Percentiles rank a stretch among this genome's conserved stretches.
Conservation (phyloP, 2,329 filamentous ascomycete genomes). For the Sporothrix brasiliensis region DNA sequence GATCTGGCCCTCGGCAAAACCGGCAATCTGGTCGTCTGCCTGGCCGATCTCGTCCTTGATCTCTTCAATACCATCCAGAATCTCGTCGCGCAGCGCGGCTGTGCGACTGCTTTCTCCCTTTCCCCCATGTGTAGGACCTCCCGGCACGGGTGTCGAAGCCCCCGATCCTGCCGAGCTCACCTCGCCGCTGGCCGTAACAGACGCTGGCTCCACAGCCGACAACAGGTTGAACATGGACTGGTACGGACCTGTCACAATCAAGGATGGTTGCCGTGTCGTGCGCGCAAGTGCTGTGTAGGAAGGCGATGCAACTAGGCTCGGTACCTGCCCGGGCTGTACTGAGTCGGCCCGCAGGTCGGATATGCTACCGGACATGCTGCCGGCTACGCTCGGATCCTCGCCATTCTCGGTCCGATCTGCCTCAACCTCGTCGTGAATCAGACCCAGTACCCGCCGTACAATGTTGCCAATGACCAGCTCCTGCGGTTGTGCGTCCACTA, state of each 20-base stretch:
- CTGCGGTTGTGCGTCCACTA: conserved; percentile 81
- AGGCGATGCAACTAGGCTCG: conserved; percentile 13
- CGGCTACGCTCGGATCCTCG: conserved; percentile 51
- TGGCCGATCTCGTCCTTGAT: conserved; percentile 93
- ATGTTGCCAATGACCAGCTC: conserved; percentile 96
- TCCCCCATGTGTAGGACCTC: neutral
- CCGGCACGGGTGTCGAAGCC: conserved; percentile 52
- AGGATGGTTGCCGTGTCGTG: conserved; percentile 41
- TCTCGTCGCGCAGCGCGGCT: conserved; percentile 81
- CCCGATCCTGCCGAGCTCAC: conserved; percentile 44
- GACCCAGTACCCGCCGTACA: conserved; percentile 81
- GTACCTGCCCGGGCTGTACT: conserved; percentile 48
- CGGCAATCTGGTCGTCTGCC: conserved; percentile 90
- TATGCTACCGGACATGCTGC: conserved; percentile 51
- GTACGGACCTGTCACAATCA: conserved; percentile 61
- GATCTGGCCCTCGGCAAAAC: conserved; percentile 86
- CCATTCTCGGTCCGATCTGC: conserved; percentile 66
- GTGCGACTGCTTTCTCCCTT: conserved; percentile 46
- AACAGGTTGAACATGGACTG: conserved; percentile 88
- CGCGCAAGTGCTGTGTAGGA: conserved; percentile 25
- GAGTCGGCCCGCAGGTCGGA: conserved; percentile 29
- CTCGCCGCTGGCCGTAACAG: conserved; percentile 40
- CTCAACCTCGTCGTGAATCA: conserved; percentile 88
- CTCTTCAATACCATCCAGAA: conserved; percentile 91
- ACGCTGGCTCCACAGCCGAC: conserved; percentile 59